These are phyloP conservation scores for Hsuehochloa calcarea DNA, from an alignment of 176 grass and related monocot genomes.

Conservation along the genomic window DNA sequence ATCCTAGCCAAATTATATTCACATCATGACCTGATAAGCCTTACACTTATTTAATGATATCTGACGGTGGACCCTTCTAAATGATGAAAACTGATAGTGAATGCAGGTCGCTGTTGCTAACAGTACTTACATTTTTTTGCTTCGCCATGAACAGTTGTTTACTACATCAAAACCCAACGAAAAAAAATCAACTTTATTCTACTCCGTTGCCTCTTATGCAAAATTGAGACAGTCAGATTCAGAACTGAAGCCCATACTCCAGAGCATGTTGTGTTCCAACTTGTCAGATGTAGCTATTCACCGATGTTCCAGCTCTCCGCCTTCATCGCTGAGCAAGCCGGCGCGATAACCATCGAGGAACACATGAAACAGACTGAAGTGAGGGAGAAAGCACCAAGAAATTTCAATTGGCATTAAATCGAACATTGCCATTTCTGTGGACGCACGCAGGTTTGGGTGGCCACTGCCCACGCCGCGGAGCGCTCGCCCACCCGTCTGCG, in stretches of 20 bases:
- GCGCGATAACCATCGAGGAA: neutral
- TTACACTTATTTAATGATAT: neutral
- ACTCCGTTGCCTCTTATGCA: neutral
- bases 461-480: neutral
- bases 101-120: neutral
- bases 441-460: conserved; percentile 25
- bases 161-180: neutral
- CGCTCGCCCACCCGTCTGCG: neutral
- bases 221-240: neutral
- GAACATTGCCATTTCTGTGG: conserved; percentile 25
- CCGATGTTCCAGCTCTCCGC: neutral
- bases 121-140: neutral
- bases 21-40: neutral
- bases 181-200: neutral
- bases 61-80: neutral
- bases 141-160: neutral
- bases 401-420: neutral
- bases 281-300: neutral
- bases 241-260: neutral
- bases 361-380: neutral
- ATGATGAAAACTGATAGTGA: neutral
- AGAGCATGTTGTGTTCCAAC: neutral
- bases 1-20: neutral
- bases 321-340: neutral
- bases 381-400: neutral